Evolutionary conservation across 768 basidiomycete species (phyloP).

Genomic region (Suillus fuscotomentosus): DNA sequence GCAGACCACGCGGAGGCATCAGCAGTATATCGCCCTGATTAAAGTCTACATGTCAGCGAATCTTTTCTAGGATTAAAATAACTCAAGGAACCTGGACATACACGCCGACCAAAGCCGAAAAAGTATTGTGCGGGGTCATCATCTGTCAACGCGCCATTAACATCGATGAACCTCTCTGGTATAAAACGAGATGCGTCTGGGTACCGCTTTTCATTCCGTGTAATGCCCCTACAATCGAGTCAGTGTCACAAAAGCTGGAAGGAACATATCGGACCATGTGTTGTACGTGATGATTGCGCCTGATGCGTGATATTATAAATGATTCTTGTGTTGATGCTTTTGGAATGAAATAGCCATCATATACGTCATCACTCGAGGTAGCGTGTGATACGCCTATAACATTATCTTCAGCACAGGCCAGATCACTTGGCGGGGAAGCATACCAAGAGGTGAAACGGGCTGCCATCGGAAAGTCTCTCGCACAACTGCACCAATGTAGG

Average conservation of each 20-base stretch:
- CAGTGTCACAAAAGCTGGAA: neutral
- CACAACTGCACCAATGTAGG: conserved; percentile 15
- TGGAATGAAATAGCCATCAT: conserved; percentile 18
- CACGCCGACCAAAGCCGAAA: conserved; percentile 11
- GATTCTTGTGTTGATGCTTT: neutral
- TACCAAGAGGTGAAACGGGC: conserved; percentile 14
- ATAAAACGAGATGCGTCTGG: conserved; percentile 11
- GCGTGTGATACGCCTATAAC: conserved; percentile 11
- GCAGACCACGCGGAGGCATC: too few species aligned
- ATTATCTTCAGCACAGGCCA: neutral
- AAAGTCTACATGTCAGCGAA: too few species aligned
- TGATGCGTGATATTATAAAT: neutral
- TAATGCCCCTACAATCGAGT: conserved; percentile 9
- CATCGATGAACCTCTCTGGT: conserved; percentile 14
- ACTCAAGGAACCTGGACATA: neutral
- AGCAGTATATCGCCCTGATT: too few species aligned
- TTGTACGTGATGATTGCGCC: conserved; percentile 10
- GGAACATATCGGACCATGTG: conserved; percentile 6
- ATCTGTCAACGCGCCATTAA: conserved; percentile 6
- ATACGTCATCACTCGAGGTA: conserved; percentile 9
- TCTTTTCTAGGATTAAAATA: neutral
- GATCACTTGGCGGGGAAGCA: neutral
- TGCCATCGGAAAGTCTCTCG: conserved; percentile 18
- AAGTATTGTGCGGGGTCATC: conserved; percentile 9
- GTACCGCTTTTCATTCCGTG: conserved; percentile 12